Percentiles rank a stretch among this genome's conserved stretches.
phyloP scores from a whole-genome alignment of 2,329 filamentous ascomycete genomes.

The Stemphylium vesicarium region DNA sequence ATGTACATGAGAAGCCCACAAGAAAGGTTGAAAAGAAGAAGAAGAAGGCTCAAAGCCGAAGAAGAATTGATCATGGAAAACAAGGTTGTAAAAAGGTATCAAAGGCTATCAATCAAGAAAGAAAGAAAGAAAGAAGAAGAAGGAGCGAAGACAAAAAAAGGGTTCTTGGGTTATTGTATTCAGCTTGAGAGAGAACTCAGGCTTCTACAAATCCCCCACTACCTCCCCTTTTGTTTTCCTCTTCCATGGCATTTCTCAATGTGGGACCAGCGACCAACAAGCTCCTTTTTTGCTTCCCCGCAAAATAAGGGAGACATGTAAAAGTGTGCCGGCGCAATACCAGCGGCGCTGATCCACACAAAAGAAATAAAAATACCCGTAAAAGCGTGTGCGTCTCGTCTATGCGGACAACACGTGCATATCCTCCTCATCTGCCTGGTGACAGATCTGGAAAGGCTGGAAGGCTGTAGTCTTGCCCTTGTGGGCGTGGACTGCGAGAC shows the following conservation, averaged over 20 bases:
- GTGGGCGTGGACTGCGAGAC: slow-evolving; percentile 81
- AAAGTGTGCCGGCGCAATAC: slow-evolving; percentile 36
- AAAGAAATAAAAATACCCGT: not conserved
- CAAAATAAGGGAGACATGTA: slow-evolving; percentile 27
- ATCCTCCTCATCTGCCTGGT: slow-evolving; percentile 39
- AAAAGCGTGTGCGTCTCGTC: not conserved
- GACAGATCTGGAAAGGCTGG: slow-evolving; percentile 34
- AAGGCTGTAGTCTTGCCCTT: slow-evolving; percentile 53
- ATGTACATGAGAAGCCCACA: slow-evolving; percentile 29
- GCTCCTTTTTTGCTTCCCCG: slow-evolving; percentile 5
- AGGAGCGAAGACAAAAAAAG: slow-evolving; percentile 12
- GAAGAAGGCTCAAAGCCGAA: slow-evolving; percentile 13
- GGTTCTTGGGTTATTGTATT: slow-evolving; percentile 5
- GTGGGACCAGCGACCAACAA: slow-evolving; percentile 51
- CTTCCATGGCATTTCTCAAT: slow-evolving; percentile 4
- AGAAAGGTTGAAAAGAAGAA: slow-evolving; percentile 9
- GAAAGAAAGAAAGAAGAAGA: too few relatives aligned
- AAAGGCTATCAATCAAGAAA: too few relatives aligned
- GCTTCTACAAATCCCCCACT: not conserved
- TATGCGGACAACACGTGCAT: slow-evolving; percentile 56
- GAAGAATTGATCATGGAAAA: slow-evolving; percentile 10
- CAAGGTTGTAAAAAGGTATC: too few relatives aligned
- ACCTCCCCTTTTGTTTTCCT: too few relatives aligned
- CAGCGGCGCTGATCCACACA: slow-evolving; percentile 49
- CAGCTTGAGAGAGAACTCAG: not conserved